Conservation (phyloP, 805 yeast species). For the Spencermartinsiella europaea region DNA sequence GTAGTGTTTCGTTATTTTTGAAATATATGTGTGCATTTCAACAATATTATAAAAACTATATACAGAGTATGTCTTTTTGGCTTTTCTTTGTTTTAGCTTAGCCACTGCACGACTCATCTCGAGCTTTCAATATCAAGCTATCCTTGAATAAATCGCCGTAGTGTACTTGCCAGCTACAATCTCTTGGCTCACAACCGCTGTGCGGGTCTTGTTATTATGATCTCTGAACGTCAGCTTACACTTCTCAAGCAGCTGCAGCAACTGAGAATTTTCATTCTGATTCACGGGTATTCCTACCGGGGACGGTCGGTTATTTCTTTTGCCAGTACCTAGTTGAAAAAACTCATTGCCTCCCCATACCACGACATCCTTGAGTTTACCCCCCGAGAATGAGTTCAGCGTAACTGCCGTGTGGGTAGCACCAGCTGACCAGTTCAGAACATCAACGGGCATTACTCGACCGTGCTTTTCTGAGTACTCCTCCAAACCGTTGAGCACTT, state of each 20-base stretch:
- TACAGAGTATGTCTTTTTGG: too few relatives aligned
- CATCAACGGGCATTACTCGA: constrained; percentile 40
- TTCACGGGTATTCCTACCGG: constrained; percentile 11
- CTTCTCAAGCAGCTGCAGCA: constrained; percentile 38
- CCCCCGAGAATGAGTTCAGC: constrained; percentile 1
- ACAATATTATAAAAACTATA: too few relatives aligned
- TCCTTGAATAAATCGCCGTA: constrained; percentile 58
- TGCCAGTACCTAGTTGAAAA: constrained; percentile 86
- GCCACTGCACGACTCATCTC: too few relatives aligned
- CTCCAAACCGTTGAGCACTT: constrained; percentile 40
- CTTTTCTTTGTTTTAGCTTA: too few relatives aligned
- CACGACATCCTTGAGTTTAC: constrained; percentile 44
- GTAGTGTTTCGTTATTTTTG: too few relatives aligned
- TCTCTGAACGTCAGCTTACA: constrained; percentile 19
- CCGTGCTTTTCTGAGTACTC: constrained; percentile 51
- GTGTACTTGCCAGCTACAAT: constrained; percentile 57
- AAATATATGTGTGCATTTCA: too few relatives aligned
- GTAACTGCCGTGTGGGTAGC: constrained; percentile 45
- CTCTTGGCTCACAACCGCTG: constrained; percentile 44
- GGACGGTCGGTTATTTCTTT: constrained; percentile 43
- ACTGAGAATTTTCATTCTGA: constrained; percentile 3
- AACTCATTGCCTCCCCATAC: constrained; percentile 80
- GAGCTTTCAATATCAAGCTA: too few relatives aligned
- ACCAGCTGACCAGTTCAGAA: constrained; percentile 56
- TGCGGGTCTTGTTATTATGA: constrained; percentile 26